Evolutionary conservation across 805 yeast genomes (phyloP), one percentile per base, ranked within the genome.

Genomic region (Sugiyamaella marilandica): DNA sequence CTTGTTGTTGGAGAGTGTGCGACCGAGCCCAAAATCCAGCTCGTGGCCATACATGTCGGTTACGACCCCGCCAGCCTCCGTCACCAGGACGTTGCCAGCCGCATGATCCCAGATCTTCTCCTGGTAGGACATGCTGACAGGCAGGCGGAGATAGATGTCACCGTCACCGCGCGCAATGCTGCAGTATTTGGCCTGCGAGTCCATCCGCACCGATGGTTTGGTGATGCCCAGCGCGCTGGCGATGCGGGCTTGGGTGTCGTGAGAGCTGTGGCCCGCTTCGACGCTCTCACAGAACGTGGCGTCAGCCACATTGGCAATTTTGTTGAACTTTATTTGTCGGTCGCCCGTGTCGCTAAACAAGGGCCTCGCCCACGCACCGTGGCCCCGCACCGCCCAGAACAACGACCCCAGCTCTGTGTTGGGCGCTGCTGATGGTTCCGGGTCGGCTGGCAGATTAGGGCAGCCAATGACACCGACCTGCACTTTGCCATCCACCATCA

Each of bases 81-180:
- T 76, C 45, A 95, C 83, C 55, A 94, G 77, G 11, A 92, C 75
- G 63, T 86, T 85, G 2, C 99, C 99, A 1, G 97, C 95, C 16
- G 98, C 98, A 68, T 94, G 99, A 70, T 94, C 99, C 98, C 99
- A 94, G 55, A 94, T 90, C 70, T 94, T 94, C 67, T 94, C 99
- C 62, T 87, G 79, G 67, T 91, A 94, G 2, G 78, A 70, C 49
- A 81, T 74, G 59, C 78, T 82, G 45, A 84, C 81, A 11, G 99
- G 99, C 54, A 95, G 72, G 60, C 99, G 83, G 55, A 94, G 74
- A 63, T 95, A 94, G 11, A 94, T 79, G 62, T 94, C 97, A 2
- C 97, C 98, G 52, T 85, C 85, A 34, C 99, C 99, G 57, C 84
- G 78, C 10, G 97, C 83, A 45, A 94, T 76, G 13, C 91, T 81